These are phyloP conservation scores for Solanum etuberosum DNA, from an alignment of 257 asterid genomes.

Conservation along the genomic window DNA sequence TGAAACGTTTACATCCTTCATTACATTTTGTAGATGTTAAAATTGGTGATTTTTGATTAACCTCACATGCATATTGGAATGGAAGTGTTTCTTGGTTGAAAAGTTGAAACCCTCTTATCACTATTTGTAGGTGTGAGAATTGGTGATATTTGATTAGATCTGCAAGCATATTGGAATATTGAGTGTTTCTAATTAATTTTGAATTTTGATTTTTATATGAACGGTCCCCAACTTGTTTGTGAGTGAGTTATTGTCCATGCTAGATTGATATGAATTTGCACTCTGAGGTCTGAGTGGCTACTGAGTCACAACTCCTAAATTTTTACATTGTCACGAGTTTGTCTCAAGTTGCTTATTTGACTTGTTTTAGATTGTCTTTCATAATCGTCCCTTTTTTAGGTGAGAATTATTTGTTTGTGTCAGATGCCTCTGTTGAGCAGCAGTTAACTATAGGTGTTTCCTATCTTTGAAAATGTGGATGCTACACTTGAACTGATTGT, in stretches of 20 bases:
- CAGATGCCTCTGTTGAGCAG: background rate
- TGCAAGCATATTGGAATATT: background rate
- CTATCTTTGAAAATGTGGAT: background rate
- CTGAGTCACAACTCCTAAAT: background rate
- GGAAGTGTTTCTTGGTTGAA: background rate
- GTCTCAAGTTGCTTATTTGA: background rate
- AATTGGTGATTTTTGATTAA: background rate
- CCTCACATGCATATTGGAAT: background rate
- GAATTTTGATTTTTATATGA: background rate
- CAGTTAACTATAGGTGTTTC: background rate
- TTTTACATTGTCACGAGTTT: background rate
- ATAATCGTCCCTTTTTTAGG: background rate
- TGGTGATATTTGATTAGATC: background rate
- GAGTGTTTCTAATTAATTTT: background rate
- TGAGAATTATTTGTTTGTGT: background rate
- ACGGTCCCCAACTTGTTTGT: background rate
- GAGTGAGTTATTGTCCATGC: background rate
- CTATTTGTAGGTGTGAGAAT: background rate
- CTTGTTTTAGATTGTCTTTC: background rate
- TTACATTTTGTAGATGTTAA: background rate
- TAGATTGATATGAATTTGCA: background rate
- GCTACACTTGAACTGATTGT: background rate
- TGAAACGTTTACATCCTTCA: background rate
- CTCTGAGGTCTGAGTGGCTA: background rate
- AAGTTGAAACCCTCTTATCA: background rate